Conservation (phyloP, 2,329 filamentous ascomycete genomes). For the Juglanconis sp. region DNA sequence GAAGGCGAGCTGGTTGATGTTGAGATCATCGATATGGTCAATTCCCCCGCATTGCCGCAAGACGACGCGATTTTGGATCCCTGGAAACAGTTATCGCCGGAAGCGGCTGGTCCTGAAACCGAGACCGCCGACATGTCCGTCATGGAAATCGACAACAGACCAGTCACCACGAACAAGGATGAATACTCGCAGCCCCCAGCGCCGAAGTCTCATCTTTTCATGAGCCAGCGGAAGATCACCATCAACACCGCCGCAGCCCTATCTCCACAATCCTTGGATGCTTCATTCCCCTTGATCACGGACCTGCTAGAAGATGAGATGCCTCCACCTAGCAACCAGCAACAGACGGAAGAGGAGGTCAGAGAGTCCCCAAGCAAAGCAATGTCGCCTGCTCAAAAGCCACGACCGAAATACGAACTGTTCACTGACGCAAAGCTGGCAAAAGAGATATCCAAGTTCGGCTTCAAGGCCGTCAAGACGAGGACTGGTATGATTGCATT, state of each 20-base stretch:
- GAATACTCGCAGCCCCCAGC: background rate
- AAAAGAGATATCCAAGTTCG: slow-evolving; percentile 60
- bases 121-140: slow-evolving; percentile 7
- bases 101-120: slow-evolving; percentile 4
- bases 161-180: background rate
- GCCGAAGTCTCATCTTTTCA: slow-evolving; percentile 19
- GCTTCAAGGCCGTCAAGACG: slow-evolving; percentile 70
- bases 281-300: slow-evolving; percentile 1
- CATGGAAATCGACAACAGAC: slow-evolving; percentile 7
- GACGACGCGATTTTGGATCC: slow-evolving; percentile 24
- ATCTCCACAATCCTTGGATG: background rate
- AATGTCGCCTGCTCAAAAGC: slow-evolving; percentile 11
- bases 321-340: slow-evolving; percentile 30
- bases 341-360: slow-evolving; percentile 25
- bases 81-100: slow-evolving; percentile 26
- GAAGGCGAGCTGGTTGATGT: slow-evolving; percentile 63
- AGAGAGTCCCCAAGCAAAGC: background rate
- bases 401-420: slow-evolving; percentile 55
- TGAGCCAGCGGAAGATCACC: slow-evolving; percentile 18
- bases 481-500: slow-evolving; percentile 67
- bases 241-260: slow-evolving; percentile 1
- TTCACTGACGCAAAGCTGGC: slow-evolving; percentile 63
- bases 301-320: slow-evolving; percentile 20
- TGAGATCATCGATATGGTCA: slow-evolving; percentile 58
- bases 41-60: slow-evolving; percentile 33